A percentile compares a stretch with the other conserved stretches of the same genome.
Conservation (phyloP, 23 red algal genomes). For the Chondrus crispus region DNA sequence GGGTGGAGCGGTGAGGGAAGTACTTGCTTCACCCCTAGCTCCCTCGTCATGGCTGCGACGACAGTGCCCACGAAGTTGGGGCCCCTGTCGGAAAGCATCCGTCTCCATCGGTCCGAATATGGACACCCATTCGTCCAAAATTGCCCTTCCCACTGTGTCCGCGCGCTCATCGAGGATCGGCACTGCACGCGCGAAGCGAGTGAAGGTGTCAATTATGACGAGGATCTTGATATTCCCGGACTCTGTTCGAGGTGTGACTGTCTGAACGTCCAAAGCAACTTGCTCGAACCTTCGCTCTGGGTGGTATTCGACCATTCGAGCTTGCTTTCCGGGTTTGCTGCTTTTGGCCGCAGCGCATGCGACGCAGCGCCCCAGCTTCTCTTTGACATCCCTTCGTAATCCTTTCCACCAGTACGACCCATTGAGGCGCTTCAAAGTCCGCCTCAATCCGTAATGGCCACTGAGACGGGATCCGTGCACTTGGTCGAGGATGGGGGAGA, state of each 20-base stretch:
- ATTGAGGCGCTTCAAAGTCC: background rate
- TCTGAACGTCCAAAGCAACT: background rate
- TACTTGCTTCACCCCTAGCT: background rate
- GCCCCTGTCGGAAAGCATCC: background rate
- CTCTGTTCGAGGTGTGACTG: background rate
- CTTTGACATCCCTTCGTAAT: too few species aligned
- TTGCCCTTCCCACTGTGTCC: background rate
- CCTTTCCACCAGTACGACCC: conserved; percentile 4
- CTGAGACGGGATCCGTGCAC: background rate
- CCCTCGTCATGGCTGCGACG: background rate
- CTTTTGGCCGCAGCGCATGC: background rate
- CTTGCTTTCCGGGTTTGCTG: background rate
- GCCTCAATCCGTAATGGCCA: background rate
- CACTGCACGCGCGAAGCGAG: background rate
- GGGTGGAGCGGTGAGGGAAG: background rate
- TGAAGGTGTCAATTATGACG: background rate
- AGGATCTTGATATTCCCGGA: background rate
- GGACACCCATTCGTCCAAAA: conserved; percentile 3
- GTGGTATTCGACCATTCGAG: background rate
- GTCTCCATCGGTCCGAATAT: conserved; percentile 11
- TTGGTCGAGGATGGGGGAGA: background rate
- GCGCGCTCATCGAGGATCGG: background rate
- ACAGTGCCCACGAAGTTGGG: background rate
- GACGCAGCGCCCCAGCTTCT: too few species aligned
- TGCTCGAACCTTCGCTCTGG: background rate